phyloP scores from a whole-genome alignment of 2,329 filamentous ascomycete genomes.

The Endoconidiophora polonica region DNA sequence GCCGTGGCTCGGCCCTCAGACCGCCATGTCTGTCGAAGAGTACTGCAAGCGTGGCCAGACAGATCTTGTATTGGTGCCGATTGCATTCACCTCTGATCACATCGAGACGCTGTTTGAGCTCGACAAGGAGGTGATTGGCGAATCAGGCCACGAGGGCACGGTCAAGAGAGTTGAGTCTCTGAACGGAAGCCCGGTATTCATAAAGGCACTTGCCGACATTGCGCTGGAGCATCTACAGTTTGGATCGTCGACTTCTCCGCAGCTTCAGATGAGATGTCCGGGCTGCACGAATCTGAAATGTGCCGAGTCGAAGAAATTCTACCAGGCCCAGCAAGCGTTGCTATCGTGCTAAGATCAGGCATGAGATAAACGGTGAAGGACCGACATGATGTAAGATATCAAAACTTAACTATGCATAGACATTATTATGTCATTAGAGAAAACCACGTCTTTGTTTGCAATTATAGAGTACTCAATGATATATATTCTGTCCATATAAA shows the following conservation, averaged over 20 bases:
- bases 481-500: too few relatives aligned
- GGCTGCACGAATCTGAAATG: conserved; percentile 85
- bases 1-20: conserved; percentile 92
- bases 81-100: conserved; percentile 97
- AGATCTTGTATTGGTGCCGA: conserved; percentile 79
- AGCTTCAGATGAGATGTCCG: conserved; percentile 84
- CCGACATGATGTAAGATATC: too few relatives aligned
- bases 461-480: background rate
- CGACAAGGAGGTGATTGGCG: conserved; percentile 86
- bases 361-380: too few relatives aligned
- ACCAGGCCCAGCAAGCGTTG: conserved; percentile 18
- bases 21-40: conserved; percentile 68
- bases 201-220: conserved; percentile 73
- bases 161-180: conserved; percentile 84
- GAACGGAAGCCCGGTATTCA: conserved; percentile 83
- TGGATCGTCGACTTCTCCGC: conserved; percentile 51
- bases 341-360: too few relatives aligned
- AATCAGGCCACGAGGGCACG: conserved; percentile 58
- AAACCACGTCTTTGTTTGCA: background rate
- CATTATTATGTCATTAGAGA: background rate
- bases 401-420: too few relatives aligned
- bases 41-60: conserved; percentile 85
- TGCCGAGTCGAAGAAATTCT: conserved; percentile 57
- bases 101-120: conserved; percentile 94
- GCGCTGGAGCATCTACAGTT: conserved; percentile 62